These are phyloP conservation scores for Rhizophagus clarus DNA, from an alignment of 192 early-diverging fungal species.

Conservation along the genomic window DNA sequence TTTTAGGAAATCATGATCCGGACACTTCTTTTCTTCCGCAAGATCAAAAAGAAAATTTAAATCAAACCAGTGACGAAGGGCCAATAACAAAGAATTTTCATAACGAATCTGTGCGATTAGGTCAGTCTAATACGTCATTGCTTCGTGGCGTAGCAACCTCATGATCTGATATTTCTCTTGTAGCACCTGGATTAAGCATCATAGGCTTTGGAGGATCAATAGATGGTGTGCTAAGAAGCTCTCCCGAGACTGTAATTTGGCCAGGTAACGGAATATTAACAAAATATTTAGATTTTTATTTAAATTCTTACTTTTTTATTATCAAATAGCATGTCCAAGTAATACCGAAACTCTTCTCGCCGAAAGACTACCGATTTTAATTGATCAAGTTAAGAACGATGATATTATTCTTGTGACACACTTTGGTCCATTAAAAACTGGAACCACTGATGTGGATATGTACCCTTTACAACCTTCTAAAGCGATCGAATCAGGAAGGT, in stretches of 20 bases:
- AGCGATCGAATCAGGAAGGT: slow-evolving; percentile 16
- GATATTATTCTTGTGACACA: slow-evolving; percentile 30
- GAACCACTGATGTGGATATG: slow-evolving; percentile 19
- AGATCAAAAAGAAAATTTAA: background rate
- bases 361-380: slow-evolving; percentile 18
- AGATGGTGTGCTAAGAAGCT: background rate
- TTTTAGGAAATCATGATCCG: slow-evolving; percentile 25
- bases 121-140: background rate
- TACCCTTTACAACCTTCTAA: background rate
- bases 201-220: slow-evolving; percentile 28
- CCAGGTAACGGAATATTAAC: slow-evolving; percentile 3
- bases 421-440: slow-evolving; percentile 13
- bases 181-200: slow-evolving; percentile 25
- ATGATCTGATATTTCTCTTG: background rate
- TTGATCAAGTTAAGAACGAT: slow-evolving; percentile 12
- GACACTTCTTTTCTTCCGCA: background rate
- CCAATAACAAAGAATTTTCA: slow-evolving; percentile 11
- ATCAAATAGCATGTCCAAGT: slow-evolving; percentile 16
- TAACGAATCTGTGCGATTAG: background rate
- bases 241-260: slow-evolving; percentile 11
- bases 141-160: background rate
- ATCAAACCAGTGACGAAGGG: background rate
- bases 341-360: slow-evolving; percentile 11
- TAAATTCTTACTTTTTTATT: background rate
- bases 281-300: background rate